Evolutionary conservation across 2,329 filamentous ascomycete species (phyloP), one percentile per base, ranked within the genome.

Genomic region (Boeremia lycopersici): DNA sequence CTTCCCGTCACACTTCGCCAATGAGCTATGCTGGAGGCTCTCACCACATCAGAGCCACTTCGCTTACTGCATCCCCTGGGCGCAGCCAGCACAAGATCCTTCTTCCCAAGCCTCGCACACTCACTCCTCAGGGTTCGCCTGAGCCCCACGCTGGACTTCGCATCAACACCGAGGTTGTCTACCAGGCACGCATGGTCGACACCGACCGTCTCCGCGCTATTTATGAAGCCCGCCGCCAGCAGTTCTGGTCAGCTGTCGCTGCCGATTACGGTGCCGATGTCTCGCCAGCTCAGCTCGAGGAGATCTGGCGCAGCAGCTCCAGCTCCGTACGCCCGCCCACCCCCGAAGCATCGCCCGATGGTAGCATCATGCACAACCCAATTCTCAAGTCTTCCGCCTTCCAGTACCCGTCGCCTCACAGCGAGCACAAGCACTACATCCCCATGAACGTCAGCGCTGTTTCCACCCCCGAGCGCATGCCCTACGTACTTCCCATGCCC

Each of bases 211-310:
- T 93, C 23, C 83, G 86, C 42, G 80, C 83, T 56, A 84, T 92
- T 62, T 93, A 93, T 74, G 83, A 86, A 47, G 78, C 83, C 7
- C 89, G 91, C 74, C 85, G 88, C 38, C 79, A 82, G 45, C 83
- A 84, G 8, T 93, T 93, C 77, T 93, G 90, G 89, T 80, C 83
- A 30, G 81, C 84, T 42, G 83, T 93, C 31, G 89, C 89, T 28
- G 78, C 84, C 25, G 88, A 91, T 65, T 93, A 93, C 67, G 89
- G 89, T 48, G 74, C 78, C 12, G 83, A 85, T 30, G 81, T 81
- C 1, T 86, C 84, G 43, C 84, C 88, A 1, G 79, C 81, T 12
- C 79, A 85, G 30, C 79, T 91, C 17, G 89, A 91, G 76, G 86
- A 88, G 69, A 85, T 87, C n/a, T 91, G 88, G 86, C 72, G 72